A percentile compares a stretch with the other conserved stretches of the same genome.
These are phyloP conservation scores for Akebia trifoliata DNA, from an alignment of 164 flowering plant genomes.

Conservation along the genomic window DNA sequence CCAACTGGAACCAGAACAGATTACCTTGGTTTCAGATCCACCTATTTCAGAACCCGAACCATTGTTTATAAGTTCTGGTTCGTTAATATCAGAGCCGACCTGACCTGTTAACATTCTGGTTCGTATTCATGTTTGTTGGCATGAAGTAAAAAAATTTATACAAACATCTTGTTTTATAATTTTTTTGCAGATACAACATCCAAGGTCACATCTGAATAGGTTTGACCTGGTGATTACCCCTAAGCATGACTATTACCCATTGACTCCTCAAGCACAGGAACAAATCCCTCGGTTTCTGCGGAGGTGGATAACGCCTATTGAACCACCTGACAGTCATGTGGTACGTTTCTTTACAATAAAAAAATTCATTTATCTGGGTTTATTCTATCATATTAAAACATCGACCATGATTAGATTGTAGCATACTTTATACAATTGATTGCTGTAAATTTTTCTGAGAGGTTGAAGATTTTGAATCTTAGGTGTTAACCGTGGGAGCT, in stretches of 20 bases:
- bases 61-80: too few relatives aligned
- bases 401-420: conserved; percentile 3
- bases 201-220: conserved; percentile 67
- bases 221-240: conserved; percentile 96
- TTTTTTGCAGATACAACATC: conserved; percentile 78
- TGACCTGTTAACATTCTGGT: too few relatives aligned
- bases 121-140: too few relatives aligned
- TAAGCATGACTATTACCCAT: conserved; percentile 82
- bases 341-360: conserved; percentile 33
- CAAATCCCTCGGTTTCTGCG: conserved; percentile 73
- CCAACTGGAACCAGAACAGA: too few relatives aligned
- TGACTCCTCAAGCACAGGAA: conserved; percentile 76
- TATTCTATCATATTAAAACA: neutral
- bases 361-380: neutral
- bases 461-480: conserved; percentile 10
- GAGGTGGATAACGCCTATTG: conserved; percentile 84
- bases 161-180: neutral
- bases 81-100: too few relatives aligned
- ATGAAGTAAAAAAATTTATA: too few relatives aligned
- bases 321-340: conserved; percentile 79
- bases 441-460: neutral
- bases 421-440: neutral
- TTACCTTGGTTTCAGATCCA: too few relatives aligned
- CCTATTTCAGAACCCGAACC: too few relatives aligned
- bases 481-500: conserved; percentile 91